Conservation (phyloP, 305 asterid genomes). For the Fraxinus baroniana region DNA sequence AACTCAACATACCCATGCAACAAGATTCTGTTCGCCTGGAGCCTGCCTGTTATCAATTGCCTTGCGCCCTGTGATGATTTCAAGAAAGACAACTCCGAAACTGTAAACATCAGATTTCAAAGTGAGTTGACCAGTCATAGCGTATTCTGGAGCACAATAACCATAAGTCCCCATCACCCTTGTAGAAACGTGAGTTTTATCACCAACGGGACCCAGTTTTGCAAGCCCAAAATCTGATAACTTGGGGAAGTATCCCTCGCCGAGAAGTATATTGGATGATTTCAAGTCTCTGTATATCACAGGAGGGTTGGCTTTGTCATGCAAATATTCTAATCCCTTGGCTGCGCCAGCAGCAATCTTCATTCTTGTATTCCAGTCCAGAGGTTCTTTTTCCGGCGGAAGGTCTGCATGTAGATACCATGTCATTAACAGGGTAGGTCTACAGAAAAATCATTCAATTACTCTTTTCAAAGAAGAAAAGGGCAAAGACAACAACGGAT, state of each 20-base stretch:
- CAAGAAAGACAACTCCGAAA: constrained; percentile 89
- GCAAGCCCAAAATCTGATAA: constrained; percentile 93
- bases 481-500: background rate
- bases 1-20: constrained; percentile 77
- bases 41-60: constrained; percentile 68
- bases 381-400: constrained; percentile 61
- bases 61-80: constrained; percentile 85
- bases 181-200: constrained; percentile 87
- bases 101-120: constrained; percentile 90
- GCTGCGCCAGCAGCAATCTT: constrained; percentile 96
- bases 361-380: constrained; percentile 92
- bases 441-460: background rate
- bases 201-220: constrained; percentile 90
- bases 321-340: constrained; percentile 85
- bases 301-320: constrained; percentile 90
- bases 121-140: constrained; percentile 95
- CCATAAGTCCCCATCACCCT: constrained; percentile 97
- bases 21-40: constrained; percentile 84
- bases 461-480: background rate
- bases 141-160: constrained; percentile 93
- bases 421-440: background rate
- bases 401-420: constrained; percentile 47
- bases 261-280: constrained; percentile 86
- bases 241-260: constrained; percentile 77
- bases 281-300: constrained; percentile 86